Conservation (phyloP, 192 early-diverging fungal genomes). For the Cladochytrium replicatum region DNA sequence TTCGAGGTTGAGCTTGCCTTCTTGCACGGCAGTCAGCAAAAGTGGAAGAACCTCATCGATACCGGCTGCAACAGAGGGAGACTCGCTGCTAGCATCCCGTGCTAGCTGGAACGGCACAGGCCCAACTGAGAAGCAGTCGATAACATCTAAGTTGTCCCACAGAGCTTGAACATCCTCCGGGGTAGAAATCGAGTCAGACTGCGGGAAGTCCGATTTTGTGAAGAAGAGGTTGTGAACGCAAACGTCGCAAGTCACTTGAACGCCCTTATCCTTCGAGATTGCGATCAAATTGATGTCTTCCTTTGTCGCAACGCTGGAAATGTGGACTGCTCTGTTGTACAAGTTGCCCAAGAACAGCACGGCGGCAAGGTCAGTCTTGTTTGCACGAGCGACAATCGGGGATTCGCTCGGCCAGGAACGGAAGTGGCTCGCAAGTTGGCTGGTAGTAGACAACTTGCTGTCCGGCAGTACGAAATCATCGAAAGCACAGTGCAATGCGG, state of each 20-base stretch:
- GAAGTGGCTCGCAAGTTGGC: slow-evolving; percentile 63
- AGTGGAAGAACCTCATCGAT: slow-evolving; percentile 64
- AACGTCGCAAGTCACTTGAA: slow-evolving; percentile 90
- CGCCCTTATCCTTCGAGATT: slow-evolving; percentile 76
- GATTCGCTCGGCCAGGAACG: slow-evolving; percentile 64
- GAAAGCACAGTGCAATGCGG: slow-evolving; percentile 51
- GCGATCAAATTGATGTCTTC: slow-evolving; percentile 80
- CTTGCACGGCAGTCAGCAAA: slow-evolving; percentile 70
- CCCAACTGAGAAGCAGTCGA: slow-evolving; percentile 91
- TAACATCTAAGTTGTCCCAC: slow-evolving; percentile 66
- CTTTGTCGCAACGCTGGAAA: slow-evolving; percentile 66
- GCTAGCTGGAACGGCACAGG: slow-evolving; percentile 58
- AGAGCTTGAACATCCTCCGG: slow-evolving; percentile 59
- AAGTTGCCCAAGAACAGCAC: slow-evolving; percentile 79
- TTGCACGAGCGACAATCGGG: slow-evolving; percentile 76
- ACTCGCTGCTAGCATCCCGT: slow-evolving; percentile 34
- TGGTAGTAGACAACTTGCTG: slow-evolving; percentile 39
- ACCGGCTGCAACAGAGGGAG: slow-evolving; percentile 31
- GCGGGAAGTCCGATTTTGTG: slow-evolving; percentile 29
- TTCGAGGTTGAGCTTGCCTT: slow-evolving; percentile 64
- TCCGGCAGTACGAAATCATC: slow-evolving; percentile 26
- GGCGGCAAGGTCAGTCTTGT: slow-evolving; percentile 77
- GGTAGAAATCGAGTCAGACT: slow-evolving; percentile 12
- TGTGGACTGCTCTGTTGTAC: slow-evolving; percentile 75
- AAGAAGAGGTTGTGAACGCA: slow-evolving; percentile 77